These are phyloP conservation scores for Pontederia crassipes DNA, from an alignment of 176 grass and related monocot species.

Conservation along the genomic window DNA sequence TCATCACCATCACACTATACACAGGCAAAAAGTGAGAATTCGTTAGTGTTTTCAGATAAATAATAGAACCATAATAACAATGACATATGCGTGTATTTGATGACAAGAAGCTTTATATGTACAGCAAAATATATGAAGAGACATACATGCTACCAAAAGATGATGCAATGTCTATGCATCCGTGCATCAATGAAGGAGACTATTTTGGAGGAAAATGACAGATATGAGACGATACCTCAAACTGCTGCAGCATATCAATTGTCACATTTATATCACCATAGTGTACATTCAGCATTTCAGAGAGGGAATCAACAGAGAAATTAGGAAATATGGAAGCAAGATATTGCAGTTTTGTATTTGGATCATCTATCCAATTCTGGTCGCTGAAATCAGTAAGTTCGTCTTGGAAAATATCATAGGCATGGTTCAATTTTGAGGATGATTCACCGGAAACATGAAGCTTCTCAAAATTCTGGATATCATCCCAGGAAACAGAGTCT, in stretches of 20 bases:
- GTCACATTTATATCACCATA: slow-evolving; percentile 26
- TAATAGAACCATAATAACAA: background rate
- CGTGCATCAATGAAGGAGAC: background rate
- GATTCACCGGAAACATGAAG: slow-evolving; percentile 27
- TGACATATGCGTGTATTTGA: background rate
- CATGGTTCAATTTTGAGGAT: slow-evolving; percentile 17
- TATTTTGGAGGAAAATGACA: background rate
- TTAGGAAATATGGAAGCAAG: slow-evolving; percentile 41
- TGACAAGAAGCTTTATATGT: background rate
- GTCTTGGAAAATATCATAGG: slow-evolving; percentile 7
- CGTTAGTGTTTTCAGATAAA: background rate
- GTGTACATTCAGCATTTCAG: slow-evolving; percentile 28
- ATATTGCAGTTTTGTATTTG: slow-evolving; percentile 18
- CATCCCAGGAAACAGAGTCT: slow-evolving; percentile 30
- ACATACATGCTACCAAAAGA: background rate
- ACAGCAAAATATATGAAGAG: background rate
- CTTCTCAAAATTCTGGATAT: slow-evolving; percentile 27
- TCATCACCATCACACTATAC: background rate
- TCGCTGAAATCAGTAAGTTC: background rate
- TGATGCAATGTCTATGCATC: background rate
- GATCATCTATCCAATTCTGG: slow-evolving; percentile 4
- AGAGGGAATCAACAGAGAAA: slow-evolving; percentile 43
- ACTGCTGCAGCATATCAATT: slow-evolving; percentile 33
- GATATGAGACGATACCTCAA: slow-evolving; percentile 26
- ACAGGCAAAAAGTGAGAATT: background rate